Conservation (phyloP, 2,329 filamentous ascomycete species). For the Colletotrichum sp. region DNA sequence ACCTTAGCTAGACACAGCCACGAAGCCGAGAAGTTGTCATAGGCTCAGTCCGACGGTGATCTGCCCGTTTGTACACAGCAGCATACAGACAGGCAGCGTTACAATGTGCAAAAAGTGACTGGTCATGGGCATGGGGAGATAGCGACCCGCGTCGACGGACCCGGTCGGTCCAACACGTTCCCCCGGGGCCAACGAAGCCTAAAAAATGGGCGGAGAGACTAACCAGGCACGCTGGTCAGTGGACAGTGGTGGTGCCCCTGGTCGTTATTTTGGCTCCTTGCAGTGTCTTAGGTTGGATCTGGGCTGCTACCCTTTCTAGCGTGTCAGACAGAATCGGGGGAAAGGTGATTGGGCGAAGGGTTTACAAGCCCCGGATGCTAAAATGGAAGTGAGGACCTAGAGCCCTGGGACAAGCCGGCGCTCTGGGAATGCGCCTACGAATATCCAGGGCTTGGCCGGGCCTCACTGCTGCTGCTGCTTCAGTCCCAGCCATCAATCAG, state of each 20-base stretch:
- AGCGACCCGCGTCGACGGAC: conserved; percentile 12
- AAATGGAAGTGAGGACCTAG: not conserved
- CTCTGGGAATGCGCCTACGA: not conserved
- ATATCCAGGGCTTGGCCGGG: not conserved
- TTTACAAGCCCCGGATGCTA: not conserved
- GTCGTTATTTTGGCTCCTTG: conserved; percentile 4
- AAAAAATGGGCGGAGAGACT: conserved; percentile 13
- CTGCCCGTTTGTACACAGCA: not conserved
- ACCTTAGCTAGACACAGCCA: conserved; percentile 13
- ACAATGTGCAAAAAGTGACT: not conserved
- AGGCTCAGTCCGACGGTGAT: not conserved
- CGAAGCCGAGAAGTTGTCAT: conserved; percentile 1
- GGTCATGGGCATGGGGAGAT: not conserved
- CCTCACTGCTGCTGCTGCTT: not conserved
- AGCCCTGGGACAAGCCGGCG: not conserved
- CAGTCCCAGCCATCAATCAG: not conserved
- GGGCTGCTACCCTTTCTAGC: not conserved
- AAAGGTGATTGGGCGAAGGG: not conserved
- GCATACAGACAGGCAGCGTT: not conserved
- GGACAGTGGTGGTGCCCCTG: not conserved
- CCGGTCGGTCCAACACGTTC: conserved; percentile 18
- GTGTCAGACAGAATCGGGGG: not conserved
- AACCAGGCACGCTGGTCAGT: not conserved
- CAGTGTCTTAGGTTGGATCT: not conserved
- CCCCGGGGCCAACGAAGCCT: conserved; percentile 10